Evolutionary conservation across 768 basidiomycete genomes (phyloP).

Genomic region (Postia placenta): DNA sequence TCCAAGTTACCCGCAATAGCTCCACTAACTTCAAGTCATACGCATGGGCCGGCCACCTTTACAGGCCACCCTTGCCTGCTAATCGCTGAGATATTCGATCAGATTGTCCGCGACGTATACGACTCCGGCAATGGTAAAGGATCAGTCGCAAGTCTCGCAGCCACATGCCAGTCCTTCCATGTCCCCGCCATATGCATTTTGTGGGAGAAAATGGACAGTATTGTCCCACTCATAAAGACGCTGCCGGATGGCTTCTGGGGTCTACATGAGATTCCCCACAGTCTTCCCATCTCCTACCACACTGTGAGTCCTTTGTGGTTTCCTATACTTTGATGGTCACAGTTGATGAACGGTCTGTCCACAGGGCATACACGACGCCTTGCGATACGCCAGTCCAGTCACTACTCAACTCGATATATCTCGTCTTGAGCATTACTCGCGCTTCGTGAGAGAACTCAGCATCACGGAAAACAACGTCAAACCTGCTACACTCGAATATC

Average conservation of each 20-base stretch:
- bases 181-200: neutral
- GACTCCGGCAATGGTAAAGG: neutral
- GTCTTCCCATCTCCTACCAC: no score
- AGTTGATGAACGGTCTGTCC: no score
- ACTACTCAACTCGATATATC: no score
- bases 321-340: no score
- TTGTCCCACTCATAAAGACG: neutral
- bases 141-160: neutral
- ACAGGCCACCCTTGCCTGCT: neutral
- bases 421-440: no score
- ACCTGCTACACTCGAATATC: no score
- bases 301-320: no score
- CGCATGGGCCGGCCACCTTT: neutral
- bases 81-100: neutral
- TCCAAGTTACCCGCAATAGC: neutral
- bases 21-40: neutral
- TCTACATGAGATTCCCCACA: no score
- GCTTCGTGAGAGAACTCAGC: no score
- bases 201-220: neutral
- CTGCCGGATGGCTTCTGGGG: neutral
- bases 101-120: neutral
- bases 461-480: no score
- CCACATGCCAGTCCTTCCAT: neutral
- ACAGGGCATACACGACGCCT: no score
- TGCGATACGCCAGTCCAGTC: no score